A percentile compares a stretch with the other conserved stretches of the same genome.
Evolutionary conservation across 2,329 filamentous ascomycete genomes (phyloP).

Genomic region (Neurospora sp.): DNA sequence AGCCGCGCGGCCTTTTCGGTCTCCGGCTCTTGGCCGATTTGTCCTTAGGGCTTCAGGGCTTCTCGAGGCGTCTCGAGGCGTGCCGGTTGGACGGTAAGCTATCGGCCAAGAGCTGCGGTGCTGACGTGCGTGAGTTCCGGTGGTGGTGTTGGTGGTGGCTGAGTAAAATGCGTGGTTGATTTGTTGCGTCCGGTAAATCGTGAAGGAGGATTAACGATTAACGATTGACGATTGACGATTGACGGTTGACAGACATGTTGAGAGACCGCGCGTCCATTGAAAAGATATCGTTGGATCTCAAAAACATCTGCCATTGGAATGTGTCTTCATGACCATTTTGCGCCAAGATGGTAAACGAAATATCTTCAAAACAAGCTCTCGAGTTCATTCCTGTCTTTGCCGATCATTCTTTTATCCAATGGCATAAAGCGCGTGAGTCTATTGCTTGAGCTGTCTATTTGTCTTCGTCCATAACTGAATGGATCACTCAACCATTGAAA

Average conservation of each 20-base stretch:
- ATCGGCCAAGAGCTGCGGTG: background rate
- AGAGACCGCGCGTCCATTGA: background rate
- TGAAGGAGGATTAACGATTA: background rate
- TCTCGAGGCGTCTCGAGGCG: background rate
- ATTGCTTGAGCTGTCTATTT: background rate
- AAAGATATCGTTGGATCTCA: background rate
- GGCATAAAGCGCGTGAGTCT: background rate
- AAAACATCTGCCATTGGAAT: background rate
- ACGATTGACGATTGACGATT: background rate
- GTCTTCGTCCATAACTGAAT: background rate
- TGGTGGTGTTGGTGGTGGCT: background rate
- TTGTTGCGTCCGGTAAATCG: background rate
- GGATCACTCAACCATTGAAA: background rate
- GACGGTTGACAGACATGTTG: background rate
- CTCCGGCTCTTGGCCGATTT: background rate
- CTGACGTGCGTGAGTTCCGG: background rate
- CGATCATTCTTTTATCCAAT: background rate
- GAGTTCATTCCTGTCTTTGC: background rate
- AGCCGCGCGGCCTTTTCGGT: background rate
- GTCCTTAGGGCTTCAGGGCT: background rate
- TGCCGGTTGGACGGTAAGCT: background rate
- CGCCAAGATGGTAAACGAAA: background rate
- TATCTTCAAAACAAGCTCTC: background rate
- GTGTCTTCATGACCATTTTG: background rate
- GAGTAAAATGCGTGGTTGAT: background rate